Conservation (phyloP, 108 stramenopile genomes). For the Chaetoceros tenuissimus region DNA sequence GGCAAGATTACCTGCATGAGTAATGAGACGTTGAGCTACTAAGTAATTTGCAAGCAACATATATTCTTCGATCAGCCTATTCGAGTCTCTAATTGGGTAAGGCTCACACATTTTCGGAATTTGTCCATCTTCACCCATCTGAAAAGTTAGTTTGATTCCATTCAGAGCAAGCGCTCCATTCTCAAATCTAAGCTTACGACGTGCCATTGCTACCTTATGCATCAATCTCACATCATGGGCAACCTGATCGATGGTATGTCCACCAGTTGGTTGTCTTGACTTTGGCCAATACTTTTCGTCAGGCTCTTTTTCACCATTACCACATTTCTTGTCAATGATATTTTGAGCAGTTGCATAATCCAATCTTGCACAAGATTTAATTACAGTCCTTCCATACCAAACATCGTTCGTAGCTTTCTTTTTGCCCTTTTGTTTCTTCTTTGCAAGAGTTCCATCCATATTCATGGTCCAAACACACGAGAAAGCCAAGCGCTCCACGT, state of each 20-base stretch:
- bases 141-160: constrained; percentile 86
- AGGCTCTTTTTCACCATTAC: constrained; percentile 35
- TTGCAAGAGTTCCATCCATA: constrained; percentile 76
- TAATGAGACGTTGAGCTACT: constrained; percentile 88
- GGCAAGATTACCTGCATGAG: constrained; percentile 66
- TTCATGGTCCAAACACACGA: constrained; percentile 94
- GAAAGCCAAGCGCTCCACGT: constrained; percentile 90
- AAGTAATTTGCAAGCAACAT: constrained; percentile 97
- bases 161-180: constrained; percentile 88
- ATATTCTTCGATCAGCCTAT: constrained; percentile 93
- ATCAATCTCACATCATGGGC: constrained; percentile 82
- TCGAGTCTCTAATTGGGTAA: constrained; percentile 91
- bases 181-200: constrained; percentile 68
- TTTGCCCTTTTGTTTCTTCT: constrained; percentile 26
- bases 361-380: constrained; percentile 88
- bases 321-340: constrained; percentile 83
- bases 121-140: constrained; percentile 80
- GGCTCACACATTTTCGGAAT: constrained; percentile 69
- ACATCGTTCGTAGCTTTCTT: constrained; percentile 29
- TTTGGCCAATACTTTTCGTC: constrained; percentile 73
- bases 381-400: constrained; percentile 92
- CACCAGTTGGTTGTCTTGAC: constrained; percentile 75
- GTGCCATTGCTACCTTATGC: constrained; percentile 80
- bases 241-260: constrained; percentile 74
- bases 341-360: constrained; percentile 95